phyloP scores from a whole-genome alignment of 2,329 filamentous ascomycete species.

The Sporothrix pallida region DNA sequence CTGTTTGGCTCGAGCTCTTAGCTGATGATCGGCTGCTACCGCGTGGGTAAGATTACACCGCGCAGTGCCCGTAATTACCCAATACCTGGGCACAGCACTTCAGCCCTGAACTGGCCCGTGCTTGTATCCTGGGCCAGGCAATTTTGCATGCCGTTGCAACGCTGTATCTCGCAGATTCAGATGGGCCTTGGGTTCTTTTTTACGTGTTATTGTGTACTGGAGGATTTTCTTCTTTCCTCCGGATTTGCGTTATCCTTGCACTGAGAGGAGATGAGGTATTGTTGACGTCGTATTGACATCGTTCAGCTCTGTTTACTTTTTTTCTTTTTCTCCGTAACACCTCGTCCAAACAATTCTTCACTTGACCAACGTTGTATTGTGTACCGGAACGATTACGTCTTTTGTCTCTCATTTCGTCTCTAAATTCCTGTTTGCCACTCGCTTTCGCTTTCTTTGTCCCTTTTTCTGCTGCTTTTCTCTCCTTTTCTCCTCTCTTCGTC shows the following conservation, averaged over 20 bases:
- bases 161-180: background rate
- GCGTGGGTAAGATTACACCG: constrained; percentile 27
- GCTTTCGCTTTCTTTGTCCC: background rate
- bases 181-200: background rate
- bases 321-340: background rate
- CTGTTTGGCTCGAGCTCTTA: background rate
- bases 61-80: constrained; percentile 23
- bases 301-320: background rate
- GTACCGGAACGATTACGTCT: constrained; percentile 18
- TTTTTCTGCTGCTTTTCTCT: background rate
- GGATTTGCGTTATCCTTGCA: background rate
- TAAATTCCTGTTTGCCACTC: background rate
- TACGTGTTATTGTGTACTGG: background rate
- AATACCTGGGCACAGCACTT: background rate
- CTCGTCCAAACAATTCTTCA: background rate
- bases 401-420: background rate
- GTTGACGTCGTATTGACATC: background rate
- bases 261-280: background rate
- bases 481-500: background rate
- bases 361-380: background rate
- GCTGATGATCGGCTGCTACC: background rate
- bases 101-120: constrained; percentile 19
- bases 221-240: constrained; percentile 25
- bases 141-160: constrained; percentile 18
- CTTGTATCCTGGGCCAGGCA: background rate